A percentile compares a stretch with the other conserved stretches of the same genome.
Conservation (phyloP, 1,284 basidiomycete genomes). For the Phenoliferia sp. region DNA sequence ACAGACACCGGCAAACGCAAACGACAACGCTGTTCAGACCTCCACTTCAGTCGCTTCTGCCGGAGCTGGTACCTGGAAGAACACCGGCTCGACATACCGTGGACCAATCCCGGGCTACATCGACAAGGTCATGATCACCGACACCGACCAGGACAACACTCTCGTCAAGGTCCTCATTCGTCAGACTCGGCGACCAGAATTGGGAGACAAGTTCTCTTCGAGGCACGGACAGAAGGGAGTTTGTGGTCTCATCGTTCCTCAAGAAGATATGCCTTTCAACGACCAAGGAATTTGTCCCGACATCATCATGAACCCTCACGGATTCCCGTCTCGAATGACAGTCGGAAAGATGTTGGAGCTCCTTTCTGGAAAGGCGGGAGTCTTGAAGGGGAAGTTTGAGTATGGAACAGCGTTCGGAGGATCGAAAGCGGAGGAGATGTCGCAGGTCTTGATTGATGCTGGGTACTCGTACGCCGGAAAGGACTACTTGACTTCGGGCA, state of each 20-base stretch:
- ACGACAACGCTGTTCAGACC: conserved; percentile 54
- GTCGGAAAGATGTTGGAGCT: conserved; percentile 99
- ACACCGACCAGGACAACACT: conserved; percentile 90
- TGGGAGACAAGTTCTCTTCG: conserved; percentile 98
- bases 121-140: conserved; percentile 96
- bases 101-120: conserved; percentile 87
- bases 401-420: conserved; percentile 81
- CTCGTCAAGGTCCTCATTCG: conserved; percentile 97
- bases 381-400: conserved; percentile 76
- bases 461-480: conserved; percentile 98
- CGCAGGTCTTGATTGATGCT: conserved; percentile 84
- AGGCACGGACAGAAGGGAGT: conserved; percentile 99
- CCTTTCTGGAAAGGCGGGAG: conserved; percentile 90
- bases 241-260: conserved; percentile 95
- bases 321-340: conserved; percentile 99
- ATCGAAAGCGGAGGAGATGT: conserved; percentile 99
- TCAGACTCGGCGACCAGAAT: conserved; percentile 91
- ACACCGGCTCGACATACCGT: conserved; percentile 85
- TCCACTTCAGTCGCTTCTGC: conserved; percentile 44
- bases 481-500: conserved; percentile 96
- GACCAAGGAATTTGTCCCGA: conserved; percentile 91
- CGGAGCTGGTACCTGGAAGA: conserved; percentile 73
- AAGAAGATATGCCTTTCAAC: conserved; percentile 99
- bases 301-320: conserved; percentile 99
- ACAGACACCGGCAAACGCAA: conserved; percentile 87